A percentile compares a stretch with the other conserved stretches of the same genome.
Evolutionary conservation across 2,329 filamentous ascomycete genomes (phyloP).

Genomic region (Tolypocladium endophyticum): DNA sequence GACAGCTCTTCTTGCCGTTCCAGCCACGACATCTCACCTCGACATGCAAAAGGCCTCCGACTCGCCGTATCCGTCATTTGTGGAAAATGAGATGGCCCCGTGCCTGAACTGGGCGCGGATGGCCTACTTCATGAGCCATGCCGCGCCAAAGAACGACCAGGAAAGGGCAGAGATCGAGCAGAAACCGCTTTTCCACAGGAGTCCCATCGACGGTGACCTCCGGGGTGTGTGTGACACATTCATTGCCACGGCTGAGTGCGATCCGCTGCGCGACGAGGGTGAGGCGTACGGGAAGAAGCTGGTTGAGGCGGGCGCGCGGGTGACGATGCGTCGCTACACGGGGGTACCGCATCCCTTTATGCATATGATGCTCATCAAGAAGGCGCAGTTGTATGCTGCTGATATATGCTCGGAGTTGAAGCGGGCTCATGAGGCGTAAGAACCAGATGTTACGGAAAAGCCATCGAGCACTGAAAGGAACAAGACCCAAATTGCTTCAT

Average conservation of each 20-base stretch:
- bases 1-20: background rate
- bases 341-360: slow-evolving; percentile 4
- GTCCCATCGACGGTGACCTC: slow-evolving; percentile 2
- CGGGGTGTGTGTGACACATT: slow-evolving; percentile 2
- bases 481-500: background rate
- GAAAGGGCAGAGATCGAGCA: background rate
- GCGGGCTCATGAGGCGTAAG: background rate
- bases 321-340: background rate
- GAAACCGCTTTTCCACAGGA: background rate
- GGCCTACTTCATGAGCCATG: slow-evolving; percentile 1
- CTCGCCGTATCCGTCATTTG: slow-evolving; percentile 1
- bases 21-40: background rate
- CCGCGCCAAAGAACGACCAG: background rate
- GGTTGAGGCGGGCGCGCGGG: background rate
- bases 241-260: slow-evolving; percentile 2
- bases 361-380: slow-evolving; percentile 1
- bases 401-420: slow-evolving; percentile 2
- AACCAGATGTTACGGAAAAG: background rate
- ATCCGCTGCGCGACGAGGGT: slow-evolving; percentile 4
- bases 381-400: slow-evolving; percentile 2
- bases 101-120: slow-evolving; percentile 4
- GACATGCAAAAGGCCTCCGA: background rate
- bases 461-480: background rate
- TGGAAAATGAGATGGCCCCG: slow-evolving; percentile 2
- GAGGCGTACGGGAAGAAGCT: slow-evolving; percentile 4